Evolutionary conservation across 352 stramenopile species (phyloP), one percentile per base, ranked within the genome.

Genomic region (Phytophthora sp.): DNA sequence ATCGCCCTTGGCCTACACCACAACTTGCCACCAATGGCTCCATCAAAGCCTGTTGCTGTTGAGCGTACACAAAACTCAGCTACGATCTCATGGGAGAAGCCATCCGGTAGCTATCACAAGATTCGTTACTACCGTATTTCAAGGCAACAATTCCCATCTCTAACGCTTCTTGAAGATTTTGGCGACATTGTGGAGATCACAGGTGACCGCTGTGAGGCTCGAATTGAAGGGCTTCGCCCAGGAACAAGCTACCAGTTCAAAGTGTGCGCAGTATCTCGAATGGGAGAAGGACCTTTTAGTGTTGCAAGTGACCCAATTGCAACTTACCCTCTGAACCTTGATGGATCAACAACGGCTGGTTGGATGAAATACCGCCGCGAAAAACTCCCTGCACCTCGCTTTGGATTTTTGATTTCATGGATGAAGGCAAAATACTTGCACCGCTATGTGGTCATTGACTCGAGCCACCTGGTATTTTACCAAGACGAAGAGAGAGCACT

Each of bases 281-380:
- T 95, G 86, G 88, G 88, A 7, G 88, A 96, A 75, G 88, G 86
- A 4, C 86, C 88, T 4, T 95, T 94, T 30, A 94, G 84, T 55
- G 46, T 74, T 3, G 74, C 85, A 1, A 94, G 82, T 39, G 83
- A 92, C 15, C 83, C 83, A 1, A 86, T 88, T 21, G 60, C 76
- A 18, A 96, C 84, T 11, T 84, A 87, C 46, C 52, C 87, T 26
- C 53, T 96, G 24, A 94, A 94, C 34, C 70, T 93, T 23, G 78
- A 90, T 52, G 85, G 86, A 3, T 77, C 68, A 0, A 94, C 78
- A 31, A 96, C 84, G 3, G 85, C 85, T 37, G 86, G 85, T 0
- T 96, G 87, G 87, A 92, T 96, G 85, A 94, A 94, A 48, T 91
- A 92, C 66, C 82, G 77, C 13, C 78, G 85, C 24, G 79, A 93